Evolutionary conservation across 2,329 filamentous ascomycete species (phyloP).

Genomic region (Talaromyces sp.): DNA sequence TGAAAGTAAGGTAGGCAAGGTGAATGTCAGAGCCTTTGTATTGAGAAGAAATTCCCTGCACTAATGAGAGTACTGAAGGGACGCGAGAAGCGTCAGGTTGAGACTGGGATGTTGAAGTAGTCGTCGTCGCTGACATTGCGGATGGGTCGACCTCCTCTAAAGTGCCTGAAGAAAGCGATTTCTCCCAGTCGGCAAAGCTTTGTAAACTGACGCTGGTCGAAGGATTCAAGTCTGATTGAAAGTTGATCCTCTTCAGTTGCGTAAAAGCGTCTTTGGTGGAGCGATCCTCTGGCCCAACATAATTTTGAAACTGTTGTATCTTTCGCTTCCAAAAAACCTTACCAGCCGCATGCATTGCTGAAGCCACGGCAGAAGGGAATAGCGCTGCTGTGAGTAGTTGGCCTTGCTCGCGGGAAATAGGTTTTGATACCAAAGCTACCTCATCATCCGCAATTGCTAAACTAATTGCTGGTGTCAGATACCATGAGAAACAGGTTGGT

Average conservation of each 20-base stretch:
- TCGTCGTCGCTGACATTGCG: not conserved
- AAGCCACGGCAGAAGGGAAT: conserved; percentile 31
- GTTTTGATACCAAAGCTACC: conserved; percentile 28
- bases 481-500: not conserved
- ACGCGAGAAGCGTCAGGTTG: not conserved
- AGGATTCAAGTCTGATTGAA: conserved; percentile 16
- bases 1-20: conserved; percentile 33
- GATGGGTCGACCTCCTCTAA: conserved; percentile 2
- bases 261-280: conserved; percentile 17
- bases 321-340: conserved; percentile 29
- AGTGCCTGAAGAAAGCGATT: conserved; percentile 7
- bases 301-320: conserved; percentile 25
- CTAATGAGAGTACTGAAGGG: conserved; percentile 29
- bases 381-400: conserved; percentile 30
- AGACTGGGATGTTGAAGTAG: not conserved
- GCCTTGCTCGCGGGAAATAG: conserved; percentile 31
- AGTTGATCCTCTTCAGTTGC: not conserved
- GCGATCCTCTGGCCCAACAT: conserved; percentile 16
- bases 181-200: conserved; percentile 20
- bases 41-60: conserved; percentile 35
- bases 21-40: conserved; percentile 36
- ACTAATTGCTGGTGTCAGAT: conserved; percentile 20
- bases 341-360: conserved; percentile 36
- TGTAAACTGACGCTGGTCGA: conserved; percentile 16
- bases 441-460: conserved; percentile 28